phyloP scores from a whole-genome alignment of 2,329 filamentous ascomycete species.

The Sporothrix mexicana region DNA sequence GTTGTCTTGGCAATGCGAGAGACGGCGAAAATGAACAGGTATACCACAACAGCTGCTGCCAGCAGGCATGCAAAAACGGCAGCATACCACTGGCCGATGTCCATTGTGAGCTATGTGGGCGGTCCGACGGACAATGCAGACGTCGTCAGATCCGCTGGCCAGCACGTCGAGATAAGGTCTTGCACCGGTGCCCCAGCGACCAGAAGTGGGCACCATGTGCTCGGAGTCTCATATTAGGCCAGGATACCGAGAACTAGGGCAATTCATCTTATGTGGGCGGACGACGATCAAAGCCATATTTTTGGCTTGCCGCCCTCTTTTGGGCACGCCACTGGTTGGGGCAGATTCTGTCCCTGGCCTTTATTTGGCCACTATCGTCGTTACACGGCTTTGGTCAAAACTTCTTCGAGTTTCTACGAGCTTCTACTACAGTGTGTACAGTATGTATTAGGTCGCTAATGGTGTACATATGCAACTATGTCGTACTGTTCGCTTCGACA shows the following conservation, averaged over 20 bases:
- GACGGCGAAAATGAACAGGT: not conserved
- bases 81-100: not conserved
- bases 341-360: not conserved
- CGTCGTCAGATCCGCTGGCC: not conserved
- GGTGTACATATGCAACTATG: not conserved
- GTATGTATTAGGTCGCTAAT: conserved; percentile 13
- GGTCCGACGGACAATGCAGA: not conserved
- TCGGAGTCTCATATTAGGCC: not conserved
- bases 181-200: not conserved
- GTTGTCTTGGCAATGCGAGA: not conserved
- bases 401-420: not conserved
- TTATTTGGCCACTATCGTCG: not conserved
- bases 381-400: not conserved
- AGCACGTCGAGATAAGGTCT: conserved; percentile 1
- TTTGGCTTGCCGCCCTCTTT: not conserved
- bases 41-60: not conserved
- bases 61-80: not conserved
- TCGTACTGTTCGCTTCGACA: no score
- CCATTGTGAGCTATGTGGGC: not conserved
- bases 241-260: not conserved
- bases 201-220: not conserved
- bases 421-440: no score
- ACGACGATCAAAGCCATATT: not conserved
- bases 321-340: no score
- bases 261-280: not conserved